Base-by-base conservation (phyloP, 1,284 basidiomycete genomes). In the Tilletia caries region DNA sequence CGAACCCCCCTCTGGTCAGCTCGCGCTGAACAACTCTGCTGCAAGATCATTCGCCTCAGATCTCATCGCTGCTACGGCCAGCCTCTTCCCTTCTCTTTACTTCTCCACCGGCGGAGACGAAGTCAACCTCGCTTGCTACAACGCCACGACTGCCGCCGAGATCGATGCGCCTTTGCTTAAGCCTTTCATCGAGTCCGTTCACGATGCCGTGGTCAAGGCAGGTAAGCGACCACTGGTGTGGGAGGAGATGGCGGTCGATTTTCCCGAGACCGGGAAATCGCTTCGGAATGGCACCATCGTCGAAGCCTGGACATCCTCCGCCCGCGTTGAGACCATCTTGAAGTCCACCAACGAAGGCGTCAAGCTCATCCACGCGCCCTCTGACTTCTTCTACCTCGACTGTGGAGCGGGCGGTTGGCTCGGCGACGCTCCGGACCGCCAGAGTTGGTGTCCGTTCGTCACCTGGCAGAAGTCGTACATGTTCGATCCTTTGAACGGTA, bases 91-190 rank as follows among this genome's bases (percentile, higher is more conserved):
- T 0, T 88, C 89, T 20, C 86, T 82, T 29, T 86, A 91, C 70
- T 88, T 94, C 80, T 89, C 88, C 73, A 91, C 91, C 0, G 92
- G 92, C 1, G 92, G 92, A 0, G 92, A 94, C 79, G 92, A 94
- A 83, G 82, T 93, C 72, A 92, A 92, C 79, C 79, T 82, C 10
- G 85, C 86, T 52, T 92, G 91, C 83, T 93, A 91, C 79, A 84
- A 85, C 8, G 34, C 69, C 5, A 70, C 69, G 3, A 68, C 66
- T 29, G 74, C 81, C 41, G 65, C 65, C 15, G 60, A 68, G 18
- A 77, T 79, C 65, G 73, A 75, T 65, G 71, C 71, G 13, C 62
- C 68, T 32, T 54, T 69, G 0, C 84, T 93, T 54, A 85, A 86
- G 73, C 79, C 81, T 0, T 93, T 93, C 82, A 88, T 88, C 6